Evolutionary conservation across 2,329 filamentous ascomycete species (phyloP).

Genomic region (Sporothrix brasiliensis): DNA sequence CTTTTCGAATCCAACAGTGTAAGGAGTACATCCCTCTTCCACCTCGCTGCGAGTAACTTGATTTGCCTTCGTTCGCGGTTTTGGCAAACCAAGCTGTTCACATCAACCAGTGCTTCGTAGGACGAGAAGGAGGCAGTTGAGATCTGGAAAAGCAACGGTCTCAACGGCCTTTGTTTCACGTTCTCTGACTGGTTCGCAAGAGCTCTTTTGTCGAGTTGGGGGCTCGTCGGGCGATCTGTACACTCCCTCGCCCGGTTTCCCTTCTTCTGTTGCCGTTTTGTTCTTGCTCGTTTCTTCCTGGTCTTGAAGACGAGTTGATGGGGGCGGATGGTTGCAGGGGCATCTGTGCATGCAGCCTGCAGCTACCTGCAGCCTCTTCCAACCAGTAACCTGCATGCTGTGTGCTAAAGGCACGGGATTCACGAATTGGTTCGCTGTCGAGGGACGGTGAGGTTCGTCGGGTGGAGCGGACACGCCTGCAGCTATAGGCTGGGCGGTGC

Average conservation of each 20-base stretch:
- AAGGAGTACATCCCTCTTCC: not conserved
- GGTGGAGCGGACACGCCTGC: conserved; percentile 26
- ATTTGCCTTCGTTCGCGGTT: not conserved
- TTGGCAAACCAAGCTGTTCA: conserved; percentile 8
- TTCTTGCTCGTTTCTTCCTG: not conserved
- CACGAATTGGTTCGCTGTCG: conserved; percentile 41
- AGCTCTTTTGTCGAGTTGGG: conserved; percentile 3
- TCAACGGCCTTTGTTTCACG: conserved; percentile 33
- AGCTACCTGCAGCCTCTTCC: conserved; percentile 4
- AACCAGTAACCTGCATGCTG: conserved; percentile 32
- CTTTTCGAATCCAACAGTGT: conserved; percentile 3
- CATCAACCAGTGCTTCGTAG: conserved; percentile 27
- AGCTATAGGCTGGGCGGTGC: conserved; percentile 26
- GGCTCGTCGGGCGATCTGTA: not conserved
- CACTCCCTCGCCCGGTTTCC: not conserved
- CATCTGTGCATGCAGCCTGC: conserved; percentile 18
- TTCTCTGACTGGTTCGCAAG: conserved; percentile 32
- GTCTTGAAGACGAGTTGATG: not conserved
- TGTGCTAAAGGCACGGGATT: conserved; percentile 33
- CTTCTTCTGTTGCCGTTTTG: conserved; percentile 4
- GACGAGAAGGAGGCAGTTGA: conserved; percentile 23
- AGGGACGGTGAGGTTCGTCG: conserved; percentile 33
- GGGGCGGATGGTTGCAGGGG: conserved; percentile 24
- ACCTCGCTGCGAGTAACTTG: not conserved
- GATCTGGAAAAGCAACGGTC: conserved; percentile 22